Base-by-base conservation (phyloP, 257 asterid species). In the Avicennia marina region DNA sequence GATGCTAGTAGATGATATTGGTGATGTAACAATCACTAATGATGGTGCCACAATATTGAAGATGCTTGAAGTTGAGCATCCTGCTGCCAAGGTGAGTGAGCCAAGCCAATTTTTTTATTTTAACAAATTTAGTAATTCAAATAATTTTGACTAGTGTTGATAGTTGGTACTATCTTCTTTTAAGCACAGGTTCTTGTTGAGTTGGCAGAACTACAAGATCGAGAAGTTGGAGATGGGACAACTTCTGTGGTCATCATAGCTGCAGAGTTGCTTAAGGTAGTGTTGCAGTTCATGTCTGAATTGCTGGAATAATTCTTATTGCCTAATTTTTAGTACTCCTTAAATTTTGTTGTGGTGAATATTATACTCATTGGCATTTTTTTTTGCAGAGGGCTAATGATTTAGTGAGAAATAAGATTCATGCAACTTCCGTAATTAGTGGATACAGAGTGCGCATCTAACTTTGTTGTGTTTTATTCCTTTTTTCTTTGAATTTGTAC, bases 151-250 rank as follows among this genome's bases (percentile, higher is more conserved):
- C 19, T 26, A n/a, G n/a, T n/a, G n/a, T n/a, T n/a, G n/a, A n/a
- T 42, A 26, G 27, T 41, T 12, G 25, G n/a, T 60, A 20, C 11
- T 25, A 17, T 16, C 12, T 65, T 50, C 43, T 6, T 38, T 32
- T 22, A 65, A 27, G 7, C 21, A 31, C 56, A 91, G 99, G 97
- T 93, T 57, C 99, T 89, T 62, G 99, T 93, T 69, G 99, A 93
- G 81, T 76, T 93, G 79, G 99, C 99, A 47, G 99, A 93, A 67
- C 85, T 93, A 34, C 99, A 93, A 77, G 99, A 93, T 70, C 81
- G 95, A 62, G 97, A 93, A 79, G 99, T 93, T 69, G 97, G 99
- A 58, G 99, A 93, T 60, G 99, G 99, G 53, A 89, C 97, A 54
- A 93, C 97, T 61, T 93, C 97, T 34, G 97, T 89, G 44, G 99